These are phyloP conservation scores for Nakataea oryzae DNA, from an alignment of 2,329 filamentous ascomycete genomes.

Conservation along the genomic window DNA sequence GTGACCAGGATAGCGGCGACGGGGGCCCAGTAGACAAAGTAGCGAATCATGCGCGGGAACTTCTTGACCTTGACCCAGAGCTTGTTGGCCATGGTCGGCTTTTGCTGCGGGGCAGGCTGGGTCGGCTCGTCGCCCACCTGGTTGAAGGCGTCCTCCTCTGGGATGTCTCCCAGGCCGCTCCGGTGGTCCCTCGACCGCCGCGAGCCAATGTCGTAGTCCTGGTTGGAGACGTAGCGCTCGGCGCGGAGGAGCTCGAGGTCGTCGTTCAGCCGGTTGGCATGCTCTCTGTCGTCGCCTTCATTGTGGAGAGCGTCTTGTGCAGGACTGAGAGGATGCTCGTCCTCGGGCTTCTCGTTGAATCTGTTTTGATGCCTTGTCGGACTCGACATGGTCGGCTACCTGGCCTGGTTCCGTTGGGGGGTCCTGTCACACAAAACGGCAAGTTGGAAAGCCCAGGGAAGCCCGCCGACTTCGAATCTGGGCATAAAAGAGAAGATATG, in stretches of 20 bases:
- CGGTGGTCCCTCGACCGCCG: conserved; percentile 21
- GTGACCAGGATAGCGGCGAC: conserved; percentile 32
- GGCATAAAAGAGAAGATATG: not conserved
- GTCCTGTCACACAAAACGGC: not conserved
- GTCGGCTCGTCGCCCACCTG: conserved; percentile 15
- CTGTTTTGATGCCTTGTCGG: not conserved
- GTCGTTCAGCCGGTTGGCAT: conserved; percentile 29
- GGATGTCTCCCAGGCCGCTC: conserved; percentile 15
- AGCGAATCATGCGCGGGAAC: conserved; percentile 38
- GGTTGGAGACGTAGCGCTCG: conserved; percentile 33
- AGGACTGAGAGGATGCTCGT: not conserved
- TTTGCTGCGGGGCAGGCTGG: conserved; percentile 7
- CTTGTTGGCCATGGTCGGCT: conserved; percentile 16
- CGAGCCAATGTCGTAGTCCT: conserved; percentile 23
- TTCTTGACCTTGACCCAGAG: conserved; percentile 34
- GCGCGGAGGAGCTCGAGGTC: conserved; percentile 38
- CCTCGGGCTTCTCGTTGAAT: not conserved
- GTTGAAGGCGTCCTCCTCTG: conserved; percentile 36
- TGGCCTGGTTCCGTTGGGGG: not conserved
- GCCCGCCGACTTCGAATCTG: not conserved
- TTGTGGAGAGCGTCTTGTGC: conserved; percentile 9
- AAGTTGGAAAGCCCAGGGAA: not conserved
- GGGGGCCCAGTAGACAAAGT: conserved; percentile 36
- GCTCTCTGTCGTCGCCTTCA: conserved; percentile 17
- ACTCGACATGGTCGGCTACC: not conserved